Conservation (phyloP, 2,329 filamentous ascomycete genomes). For the Aspergillus neotritici region DNA sequence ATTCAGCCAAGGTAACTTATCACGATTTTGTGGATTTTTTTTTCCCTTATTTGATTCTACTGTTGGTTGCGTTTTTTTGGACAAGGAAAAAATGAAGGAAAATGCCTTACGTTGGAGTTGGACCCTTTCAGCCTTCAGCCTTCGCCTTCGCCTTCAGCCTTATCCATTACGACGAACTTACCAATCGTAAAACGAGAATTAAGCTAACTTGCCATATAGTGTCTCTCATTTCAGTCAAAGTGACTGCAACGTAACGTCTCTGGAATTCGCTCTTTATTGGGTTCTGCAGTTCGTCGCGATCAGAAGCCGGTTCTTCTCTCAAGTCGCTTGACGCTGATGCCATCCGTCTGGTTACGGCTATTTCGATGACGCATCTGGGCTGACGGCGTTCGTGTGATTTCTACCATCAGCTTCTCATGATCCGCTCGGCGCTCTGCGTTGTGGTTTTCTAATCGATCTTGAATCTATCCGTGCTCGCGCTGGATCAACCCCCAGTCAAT, state of each 20-base stretch:
- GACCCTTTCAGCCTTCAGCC: too few relatives aligned
- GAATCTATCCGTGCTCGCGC: constrained; percentile 2
- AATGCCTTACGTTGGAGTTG: neutral
- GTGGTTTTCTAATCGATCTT: neutral
- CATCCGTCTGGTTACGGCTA: too few relatives aligned
- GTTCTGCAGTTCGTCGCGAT: neutral
- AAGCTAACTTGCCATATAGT: neutral
- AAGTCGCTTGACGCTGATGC: constrained; percentile 1
- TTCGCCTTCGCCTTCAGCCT: constrained; percentile 1
- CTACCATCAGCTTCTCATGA: constrained; percentile 1
- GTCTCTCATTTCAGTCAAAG: neutral
- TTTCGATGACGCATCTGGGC: neutral
- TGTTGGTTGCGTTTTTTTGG: too few relatives aligned
- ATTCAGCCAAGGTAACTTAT: constrained; percentile 8
- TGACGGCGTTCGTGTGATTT: neutral
- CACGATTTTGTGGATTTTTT: neutral
- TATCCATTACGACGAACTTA: neutral
- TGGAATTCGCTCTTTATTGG: neutral
- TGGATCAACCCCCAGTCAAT: constrained; percentile 16
- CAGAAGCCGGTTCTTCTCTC: constrained; percentile 20
- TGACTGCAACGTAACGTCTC: neutral
- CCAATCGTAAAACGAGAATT: neutral
- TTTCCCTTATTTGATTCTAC: too few relatives aligned
- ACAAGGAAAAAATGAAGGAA: neutral
- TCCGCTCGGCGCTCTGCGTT: constrained; percentile 1